phyloP scores from a whole-genome alignment of 768 basidiomycete genomes.

The Phanerochaete carnosa region DNA sequence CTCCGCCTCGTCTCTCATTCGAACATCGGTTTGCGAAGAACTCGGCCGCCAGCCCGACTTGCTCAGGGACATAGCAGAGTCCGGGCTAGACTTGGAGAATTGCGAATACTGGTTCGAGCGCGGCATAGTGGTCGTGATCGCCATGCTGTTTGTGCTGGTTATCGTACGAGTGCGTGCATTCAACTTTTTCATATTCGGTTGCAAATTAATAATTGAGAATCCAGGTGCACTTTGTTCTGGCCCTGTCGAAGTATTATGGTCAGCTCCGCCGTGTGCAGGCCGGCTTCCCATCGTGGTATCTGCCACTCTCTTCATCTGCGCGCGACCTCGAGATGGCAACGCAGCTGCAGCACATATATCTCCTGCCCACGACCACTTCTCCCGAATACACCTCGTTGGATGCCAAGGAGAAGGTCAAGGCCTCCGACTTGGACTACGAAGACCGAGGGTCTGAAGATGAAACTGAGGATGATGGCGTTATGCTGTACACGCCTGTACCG shows the following conservation, averaged over 20 bases:
- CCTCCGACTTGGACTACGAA: not conserved
- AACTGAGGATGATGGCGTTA: conserved; percentile 13
- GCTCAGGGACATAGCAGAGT: conserved; percentile 63
- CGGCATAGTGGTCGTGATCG: conserved; percentile 56
- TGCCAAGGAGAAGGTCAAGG: not conserved
- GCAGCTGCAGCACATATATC: conserved; percentile 57
- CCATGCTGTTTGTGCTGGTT: conserved; percentile 56
- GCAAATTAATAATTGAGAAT: not conserved
- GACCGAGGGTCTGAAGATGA: not conserved
- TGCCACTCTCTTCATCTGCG: conserved; percentile 20
- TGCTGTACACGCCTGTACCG: conserved; percentile 74
- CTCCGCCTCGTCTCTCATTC: conserved; percentile 34
- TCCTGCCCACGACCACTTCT: conserved; percentile 44
- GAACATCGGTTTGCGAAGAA: conserved; percentile 68
- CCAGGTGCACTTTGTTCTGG: conserved; percentile 75
- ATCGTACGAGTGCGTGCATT: conserved; percentile 57
- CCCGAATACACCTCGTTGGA: conserved; percentile 15
- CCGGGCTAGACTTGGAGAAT: conserved; percentile 74
- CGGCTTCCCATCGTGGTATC: conserved; percentile 22
- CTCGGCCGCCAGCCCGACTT: conserved; percentile 74
- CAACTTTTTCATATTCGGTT: not conserved
- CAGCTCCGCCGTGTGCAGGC: conserved; percentile 37
- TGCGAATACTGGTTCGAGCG: conserved; percentile 79
- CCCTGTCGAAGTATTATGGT: conserved; percentile 63
- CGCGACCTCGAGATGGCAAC: conserved; percentile 14